Conservation (phyloP, 805 yeast genomes). For the Suhomyces emberorum region DNA sequence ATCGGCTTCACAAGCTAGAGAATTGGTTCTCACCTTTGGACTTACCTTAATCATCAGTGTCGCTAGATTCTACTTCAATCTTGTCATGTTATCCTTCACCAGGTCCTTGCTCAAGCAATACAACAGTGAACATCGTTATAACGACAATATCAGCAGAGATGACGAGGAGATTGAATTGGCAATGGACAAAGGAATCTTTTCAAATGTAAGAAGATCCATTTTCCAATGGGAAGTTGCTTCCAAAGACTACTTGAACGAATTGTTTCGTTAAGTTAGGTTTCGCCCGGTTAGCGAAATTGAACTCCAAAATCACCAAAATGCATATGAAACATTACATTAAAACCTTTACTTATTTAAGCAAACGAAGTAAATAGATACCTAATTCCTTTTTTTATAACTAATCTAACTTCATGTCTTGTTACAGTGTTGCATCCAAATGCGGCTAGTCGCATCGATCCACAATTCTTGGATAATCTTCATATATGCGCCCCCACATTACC, state of each 20-base stretch:
- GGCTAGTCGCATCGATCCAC: no score
- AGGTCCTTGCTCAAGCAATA: slow-evolving; percentile 49
- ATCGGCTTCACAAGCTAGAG: slow-evolving; percentile 57
- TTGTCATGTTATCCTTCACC: slow-evolving; percentile 57
- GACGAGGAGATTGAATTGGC: slow-evolving; percentile 26
- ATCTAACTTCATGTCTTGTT: no score
- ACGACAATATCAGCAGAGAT: slow-evolving; percentile 18
- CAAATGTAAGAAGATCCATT: slow-evolving; percentile 18
- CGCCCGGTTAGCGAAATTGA: no score
- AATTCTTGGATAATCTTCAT: no score
- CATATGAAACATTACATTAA: no score
- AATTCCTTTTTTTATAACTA: no score
- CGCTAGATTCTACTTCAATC: slow-evolving; percentile 57
- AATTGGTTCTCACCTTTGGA: slow-evolving; percentile 54
- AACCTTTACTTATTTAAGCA: no score
- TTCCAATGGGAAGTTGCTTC: slow-evolving; percentile 31
- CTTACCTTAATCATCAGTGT: slow-evolving; percentile 47
- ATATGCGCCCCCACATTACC: no score
- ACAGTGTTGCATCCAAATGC: no score
- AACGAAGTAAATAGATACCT: no score
- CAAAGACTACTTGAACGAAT: slow-evolving; percentile 24
- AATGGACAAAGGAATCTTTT: slow-evolving; percentile 16
- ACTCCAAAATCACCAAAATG: no score
- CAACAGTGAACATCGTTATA: slow-evolving; percentile 19
- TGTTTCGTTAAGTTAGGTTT: background rate